Evolutionary conservation across 179 eudicot genomes (phyloP).

Genomic region (Silene vulgaris): DNA sequence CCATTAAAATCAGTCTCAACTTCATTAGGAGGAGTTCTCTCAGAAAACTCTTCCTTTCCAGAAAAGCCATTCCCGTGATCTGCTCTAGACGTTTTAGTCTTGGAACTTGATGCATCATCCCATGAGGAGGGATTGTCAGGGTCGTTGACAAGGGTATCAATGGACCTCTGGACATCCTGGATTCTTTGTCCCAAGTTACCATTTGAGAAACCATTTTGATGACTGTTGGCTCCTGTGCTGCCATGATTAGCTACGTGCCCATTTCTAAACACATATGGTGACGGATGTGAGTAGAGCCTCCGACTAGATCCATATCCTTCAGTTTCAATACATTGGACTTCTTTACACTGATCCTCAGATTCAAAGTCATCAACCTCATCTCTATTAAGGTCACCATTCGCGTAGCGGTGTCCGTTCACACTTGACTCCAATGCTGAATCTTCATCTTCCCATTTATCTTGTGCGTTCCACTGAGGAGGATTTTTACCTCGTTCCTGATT

Average conservation of each 20-base stretch:
- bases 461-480: conserved; percentile 35
- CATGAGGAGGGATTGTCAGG: conserved; percentile 33
- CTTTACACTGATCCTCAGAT: conserved; percentile 54
- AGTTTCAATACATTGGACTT: conserved; percentile 55
- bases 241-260: conserved; percentile 27
- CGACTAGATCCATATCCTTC: conserved; percentile 38
- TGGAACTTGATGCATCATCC: conserved; percentile 35
- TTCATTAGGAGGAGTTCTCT: conserved; percentile 54
- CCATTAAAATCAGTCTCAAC: conserved; percentile 43
- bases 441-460: conserved; percentile 41
- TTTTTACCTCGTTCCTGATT: conserved; percentile 32
- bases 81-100: conserved; percentile 37
- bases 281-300: conserved; percentile 22
- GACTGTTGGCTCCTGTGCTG: conserved; percentile 18
- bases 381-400: conserved; percentile 26
- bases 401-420: conserved; percentile 35
- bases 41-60: conserved; percentile 34
- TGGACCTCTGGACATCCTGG: conserved; percentile 48
- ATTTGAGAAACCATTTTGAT: conserved; percentile 40
- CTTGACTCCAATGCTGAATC: conserved; percentile 45
- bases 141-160: conserved; percentile 36
- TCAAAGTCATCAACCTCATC: conserved; percentile 40
- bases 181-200: conserved; percentile 43
- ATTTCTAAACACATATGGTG: conserved; percentile 28
- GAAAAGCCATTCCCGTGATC: conserved; percentile 24